phyloP scores from a whole-genome alignment of 441 rosid species.

The Populus hybrid region DNA sequence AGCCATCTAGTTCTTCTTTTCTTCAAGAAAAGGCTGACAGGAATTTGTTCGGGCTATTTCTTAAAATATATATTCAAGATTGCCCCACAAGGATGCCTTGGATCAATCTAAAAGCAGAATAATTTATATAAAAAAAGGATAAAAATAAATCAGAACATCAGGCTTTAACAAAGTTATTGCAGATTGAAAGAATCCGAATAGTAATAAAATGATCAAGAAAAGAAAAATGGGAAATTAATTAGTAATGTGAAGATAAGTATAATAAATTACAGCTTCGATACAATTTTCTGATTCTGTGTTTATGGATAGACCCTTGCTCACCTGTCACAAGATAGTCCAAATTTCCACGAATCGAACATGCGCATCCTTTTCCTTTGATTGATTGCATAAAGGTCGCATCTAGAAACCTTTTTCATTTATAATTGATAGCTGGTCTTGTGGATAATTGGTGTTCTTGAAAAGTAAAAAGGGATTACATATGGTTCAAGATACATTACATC shows the following conservation, averaged over 20 bases:
- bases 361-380: not conserved
- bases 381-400: not conserved
- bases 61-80: constrained; percentile 64
- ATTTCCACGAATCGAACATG: not conserved
- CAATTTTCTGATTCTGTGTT: constrained; percentile 88
- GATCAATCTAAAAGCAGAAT: constrained; percentile 58
- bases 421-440: no score
- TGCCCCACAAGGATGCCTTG: constrained; percentile 95
- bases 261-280: constrained; percentile 80
- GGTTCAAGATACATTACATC: no score
- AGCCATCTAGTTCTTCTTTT: no score
- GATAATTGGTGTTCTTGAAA: no score
- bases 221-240: not conserved
- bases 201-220: not conserved
- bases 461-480: no score
- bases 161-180: not conserved
- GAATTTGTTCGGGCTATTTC: constrained; percentile 70
- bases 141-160: not conserved
- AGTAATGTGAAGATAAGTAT: not conserved
- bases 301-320: constrained; percentile 73
- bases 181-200: not conserved
- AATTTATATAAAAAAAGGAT: not conserved
- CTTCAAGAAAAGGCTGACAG: constrained; percentile 75
- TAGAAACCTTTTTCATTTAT: not conserved
- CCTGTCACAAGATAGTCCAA: constrained; percentile 38